phyloP scores from a whole-genome alignment of 352 stramenopile species.

The Phytophthora capsici region DNA sequence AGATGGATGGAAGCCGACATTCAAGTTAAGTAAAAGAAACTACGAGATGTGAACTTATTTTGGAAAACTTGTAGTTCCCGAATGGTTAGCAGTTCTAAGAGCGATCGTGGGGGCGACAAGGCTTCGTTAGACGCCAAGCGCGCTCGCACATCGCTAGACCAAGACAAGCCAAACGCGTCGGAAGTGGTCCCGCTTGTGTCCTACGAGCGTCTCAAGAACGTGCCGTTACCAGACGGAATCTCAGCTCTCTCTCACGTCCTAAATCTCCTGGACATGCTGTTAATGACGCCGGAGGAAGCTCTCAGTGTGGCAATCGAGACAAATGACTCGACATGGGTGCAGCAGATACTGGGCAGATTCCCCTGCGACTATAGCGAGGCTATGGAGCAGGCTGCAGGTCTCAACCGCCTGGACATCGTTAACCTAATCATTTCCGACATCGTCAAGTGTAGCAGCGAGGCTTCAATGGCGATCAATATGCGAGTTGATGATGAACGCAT shows the following conservation, averaged over 20 bases:
- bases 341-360: background rate
- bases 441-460: background rate
- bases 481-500: background rate
- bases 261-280: background rate
- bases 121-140: background rate
- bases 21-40: no score
- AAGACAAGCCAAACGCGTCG: background rate
- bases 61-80: no score
- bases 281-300: background rate
- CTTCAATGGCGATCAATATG: background rate
- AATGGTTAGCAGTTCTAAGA: no score
- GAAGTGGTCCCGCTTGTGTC: background rate
- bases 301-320: background rate
- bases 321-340: background rate
- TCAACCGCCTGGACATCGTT: background rate
- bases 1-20: no score
- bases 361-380: background rate
- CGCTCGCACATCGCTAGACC: background rate
- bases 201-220: background rate
- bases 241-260: background rate
- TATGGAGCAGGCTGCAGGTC: background rate
- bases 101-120: no score
- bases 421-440: background rate
- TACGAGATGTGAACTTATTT: no score
- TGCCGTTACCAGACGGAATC: background rate